Evolutionary conservation across 805 yeast genomes (phyloP).

Genomic region (Ogataea chonburiensis): DNA sequence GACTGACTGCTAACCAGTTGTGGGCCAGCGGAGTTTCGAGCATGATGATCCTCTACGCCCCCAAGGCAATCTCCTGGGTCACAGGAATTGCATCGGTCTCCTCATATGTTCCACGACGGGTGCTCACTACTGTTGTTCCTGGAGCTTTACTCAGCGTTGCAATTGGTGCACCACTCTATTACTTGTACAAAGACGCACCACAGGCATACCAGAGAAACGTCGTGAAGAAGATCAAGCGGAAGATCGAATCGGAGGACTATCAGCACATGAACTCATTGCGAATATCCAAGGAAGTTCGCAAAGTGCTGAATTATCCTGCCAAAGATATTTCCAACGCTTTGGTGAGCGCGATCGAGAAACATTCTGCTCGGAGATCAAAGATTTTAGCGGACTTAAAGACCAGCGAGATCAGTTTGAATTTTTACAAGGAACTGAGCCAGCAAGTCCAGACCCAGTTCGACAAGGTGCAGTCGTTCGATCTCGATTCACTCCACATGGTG

Average conservation of each 20-base stretch:
- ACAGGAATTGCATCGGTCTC: slow-evolving; percentile 34
- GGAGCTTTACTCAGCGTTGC: slow-evolving; percentile 30
- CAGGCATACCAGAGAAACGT: slow-evolving; percentile 84
- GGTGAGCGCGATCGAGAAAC: slow-evolving; percentile 63
- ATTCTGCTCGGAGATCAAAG: slow-evolving; percentile 55
- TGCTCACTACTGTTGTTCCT: slow-evolving; percentile 33
- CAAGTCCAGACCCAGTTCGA: slow-evolving; percentile 25
- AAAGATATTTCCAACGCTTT: slow-evolving; percentile 74
- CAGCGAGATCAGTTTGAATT: slow-evolving; percentile 54
- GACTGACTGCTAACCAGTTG: slow-evolving; percentile 22
- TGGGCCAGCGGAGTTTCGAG: slow-evolving; percentile 32
- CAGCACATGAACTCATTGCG: slow-evolving; percentile 75
- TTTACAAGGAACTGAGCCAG: slow-evolving; percentile 48
- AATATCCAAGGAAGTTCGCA: slow-evolving; percentile 76
- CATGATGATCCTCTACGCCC: slow-evolving; percentile 28
- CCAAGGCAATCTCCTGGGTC: slow-evolving; percentile 29
- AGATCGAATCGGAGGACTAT: slow-evolving; percentile 69
- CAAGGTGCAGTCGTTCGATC: slow-evolving; percentile 18
- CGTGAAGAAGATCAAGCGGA: slow-evolving; percentile 64
- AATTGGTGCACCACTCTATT: slow-evolving; percentile 40
- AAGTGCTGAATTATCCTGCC: slow-evolving; percentile 77
- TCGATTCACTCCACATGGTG: slow-evolving; percentile 14
- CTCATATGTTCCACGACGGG: slow-evolving; percentile 25
- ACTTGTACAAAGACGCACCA: slow-evolving; percentile 78
- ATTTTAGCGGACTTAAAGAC: slow-evolving; percentile 50